Evolutionary conservation across 805 yeast genomes (phyloP), one percentile per base, ranked within the genome.

Genomic region (Lipomyces oligophaga): DNA sequence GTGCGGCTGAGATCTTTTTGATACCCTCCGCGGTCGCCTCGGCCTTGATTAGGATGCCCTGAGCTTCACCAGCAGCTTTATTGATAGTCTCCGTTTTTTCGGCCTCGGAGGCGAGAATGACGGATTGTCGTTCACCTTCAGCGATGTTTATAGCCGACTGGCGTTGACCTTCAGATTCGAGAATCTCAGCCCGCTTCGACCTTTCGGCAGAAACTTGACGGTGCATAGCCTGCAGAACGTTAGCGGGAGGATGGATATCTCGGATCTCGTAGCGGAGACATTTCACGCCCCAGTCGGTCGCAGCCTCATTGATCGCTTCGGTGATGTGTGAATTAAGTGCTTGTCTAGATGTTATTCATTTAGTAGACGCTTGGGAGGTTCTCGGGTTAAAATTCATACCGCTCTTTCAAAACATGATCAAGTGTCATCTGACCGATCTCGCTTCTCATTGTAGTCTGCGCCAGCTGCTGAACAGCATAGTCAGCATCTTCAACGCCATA

Each of bases 401-500:
- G 75, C 64, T 85, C 95, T 51, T 79, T 74, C 57, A 85, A 71
- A 15, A 85, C 94, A 38, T 81, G 78, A 63, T 86, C 95, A 58
- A 85, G 73, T 2, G 88, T 74, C 70, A 85, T 69, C 55, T 84
- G 85, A 41, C 95, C 95, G 60, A 85, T 85, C 64, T 85, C 95
- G 1, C 87, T 80, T 60, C 95, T 73, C 95, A 85, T 85, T 11
- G 95, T 84, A 8, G 95, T 86, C 64, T 85, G 95, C 0, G 95
- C 95, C 55, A 86, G 74, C 66, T 86, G 95, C 33, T 83, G 73
- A 44, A 86, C 79, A 31, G 95, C 95, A 63, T 83, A 86, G 61
- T 81, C 85, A 39, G 88, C 86, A 60, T 85, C 89, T 61, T 86
- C 95, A 16, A 85, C 94, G 11, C 94, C 94, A 59, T 85, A 85